Conservation (phyloP, 2,329 filamentous ascomycete genomes). For the Colletotrichum incanum region DNA sequence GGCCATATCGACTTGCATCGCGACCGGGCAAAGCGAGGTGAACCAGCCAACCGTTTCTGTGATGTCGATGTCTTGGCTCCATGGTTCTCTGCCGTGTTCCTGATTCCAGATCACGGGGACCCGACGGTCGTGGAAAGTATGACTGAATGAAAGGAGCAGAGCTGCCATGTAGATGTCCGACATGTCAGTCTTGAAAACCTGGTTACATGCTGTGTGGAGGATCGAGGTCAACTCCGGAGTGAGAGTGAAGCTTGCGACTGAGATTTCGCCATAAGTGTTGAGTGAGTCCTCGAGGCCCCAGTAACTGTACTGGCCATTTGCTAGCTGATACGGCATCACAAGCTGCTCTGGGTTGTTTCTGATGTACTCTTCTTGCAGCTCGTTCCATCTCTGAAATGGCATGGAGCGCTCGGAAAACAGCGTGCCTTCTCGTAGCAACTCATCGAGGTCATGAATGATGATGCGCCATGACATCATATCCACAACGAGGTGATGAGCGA, state of each 20-base stretch:
- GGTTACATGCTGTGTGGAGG: conserved; percentile 60
- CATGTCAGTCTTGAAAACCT: conserved; percentile 66
- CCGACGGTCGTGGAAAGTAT: conserved; percentile 67
- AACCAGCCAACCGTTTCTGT: conserved; percentile 74
- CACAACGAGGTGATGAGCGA: conserved; percentile 67
- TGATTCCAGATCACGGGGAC: conserved; percentile 70
- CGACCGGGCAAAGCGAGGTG: conserved; percentile 69
- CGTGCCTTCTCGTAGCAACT: conserved; percentile 61
- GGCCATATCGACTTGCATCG: conserved; percentile 57
- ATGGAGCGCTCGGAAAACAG: conserved; percentile 61
- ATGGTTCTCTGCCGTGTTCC: conserved; percentile 64
- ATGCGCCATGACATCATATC: conserved; percentile 68
- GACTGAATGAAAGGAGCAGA: conserved; percentile 69
- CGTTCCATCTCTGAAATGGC: conserved; percentile 66
- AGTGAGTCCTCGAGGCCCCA: conserved; percentile 61
- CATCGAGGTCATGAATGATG: conserved; percentile 66
- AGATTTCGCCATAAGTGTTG: conserved; percentile 64
- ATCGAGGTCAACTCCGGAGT: conserved; percentile 59
- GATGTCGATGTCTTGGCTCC: conserved; percentile 64
- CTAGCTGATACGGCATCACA: conserved; percentile 57
- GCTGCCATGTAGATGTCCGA: conserved; percentile 70
- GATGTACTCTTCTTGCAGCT: conserved; percentile 60
- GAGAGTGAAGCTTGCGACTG: conserved; percentile 60
- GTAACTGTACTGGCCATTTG: conserved; percentile 60
- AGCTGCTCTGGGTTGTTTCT: conserved; percentile 47